Evolutionary conservation across 169 alveolate genomes (phyloP), one percentile per base, ranked within the genome.

Genomic region (Plasmodium vivax): DNA sequence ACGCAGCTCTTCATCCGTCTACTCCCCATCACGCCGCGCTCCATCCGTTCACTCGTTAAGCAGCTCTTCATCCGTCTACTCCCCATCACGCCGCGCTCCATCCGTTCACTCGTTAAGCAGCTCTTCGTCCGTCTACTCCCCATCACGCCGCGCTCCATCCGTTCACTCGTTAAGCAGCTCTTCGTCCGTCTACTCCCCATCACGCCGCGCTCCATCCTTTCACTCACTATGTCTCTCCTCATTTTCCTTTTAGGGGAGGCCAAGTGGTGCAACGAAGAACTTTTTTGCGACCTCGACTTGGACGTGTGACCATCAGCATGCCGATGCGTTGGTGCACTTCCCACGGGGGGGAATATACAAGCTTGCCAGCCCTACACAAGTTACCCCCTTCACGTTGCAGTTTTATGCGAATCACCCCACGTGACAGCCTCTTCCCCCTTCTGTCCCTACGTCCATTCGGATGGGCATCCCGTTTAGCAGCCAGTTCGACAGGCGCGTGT

Each of bases 261-360:
- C 23, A 85, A 85, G 45, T 85, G 93, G 93, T 34, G 84, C 58
- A 85, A 85, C 74, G 93, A 87, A 87, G 87, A 87, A 75, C 36
- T 87, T 30, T 87, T 87, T 77, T 87, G 93, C 45, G 93, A 87
- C 30, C 80, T 87, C 54, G 83, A 87, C 45, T 79, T 87, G 82
- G 73, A 87, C 47, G 32, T 75, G 71, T 32, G 41, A 36, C 19
- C 23, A 79, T 6, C 32, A 74, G 43, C 23, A 23, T 19, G 23
- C n/a, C 23, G 19, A 79, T 79, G 4, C 14, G 30, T 80, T 51
- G 14, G 23, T 23, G 7, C 62, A 51, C 62, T 12, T 51, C 8
- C 23, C 4, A 1, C 2, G 62, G 23, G 62, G 1, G 12, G 2
- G 2, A 51, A 51, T 51, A 51, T 51, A 68, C 38, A 68, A 68